phyloP scores from a whole-genome alignment of 2,329 filamentous ascomycete species.

The Fusarium sp. region DNA sequence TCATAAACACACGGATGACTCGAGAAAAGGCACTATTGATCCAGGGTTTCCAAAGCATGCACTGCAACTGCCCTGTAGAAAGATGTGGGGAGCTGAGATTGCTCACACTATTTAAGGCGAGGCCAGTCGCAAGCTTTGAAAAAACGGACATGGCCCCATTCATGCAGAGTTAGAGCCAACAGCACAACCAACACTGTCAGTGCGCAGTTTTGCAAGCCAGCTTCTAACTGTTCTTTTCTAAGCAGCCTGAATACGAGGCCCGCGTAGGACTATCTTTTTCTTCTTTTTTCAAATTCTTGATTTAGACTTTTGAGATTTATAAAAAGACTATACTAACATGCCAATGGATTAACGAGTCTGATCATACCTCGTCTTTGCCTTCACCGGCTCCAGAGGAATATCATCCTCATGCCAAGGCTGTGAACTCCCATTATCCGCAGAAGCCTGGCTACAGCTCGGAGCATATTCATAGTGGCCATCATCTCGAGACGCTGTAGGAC shows the following conservation, averaged over 20 bases:
- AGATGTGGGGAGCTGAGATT: neutral
- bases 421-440: neutral
- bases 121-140: neutral
- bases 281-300: too few species aligned
- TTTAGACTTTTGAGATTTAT: too few species aligned
- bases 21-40: neutral
- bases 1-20: neutral
- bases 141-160: neutral
- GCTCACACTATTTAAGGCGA: neutral
- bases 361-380: constrained; percentile 6
- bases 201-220: neutral
- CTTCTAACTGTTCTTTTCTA: too few species aligned
- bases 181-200: neutral
- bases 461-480: constrained; percentile 13
- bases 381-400: neutral
- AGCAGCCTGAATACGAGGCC: too few species aligned
- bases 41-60: neutral
- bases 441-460: neutral
- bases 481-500: neutral
- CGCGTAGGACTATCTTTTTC: too few species aligned
- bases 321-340: too few species aligned
- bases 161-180: neutral
- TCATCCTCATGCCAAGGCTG: neutral
- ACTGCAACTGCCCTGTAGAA: neutral
- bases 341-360: neutral